phyloP scores from a whole-genome alignment of 176 grass and related monocot genomes.

The Eleusine indica region DNA sequence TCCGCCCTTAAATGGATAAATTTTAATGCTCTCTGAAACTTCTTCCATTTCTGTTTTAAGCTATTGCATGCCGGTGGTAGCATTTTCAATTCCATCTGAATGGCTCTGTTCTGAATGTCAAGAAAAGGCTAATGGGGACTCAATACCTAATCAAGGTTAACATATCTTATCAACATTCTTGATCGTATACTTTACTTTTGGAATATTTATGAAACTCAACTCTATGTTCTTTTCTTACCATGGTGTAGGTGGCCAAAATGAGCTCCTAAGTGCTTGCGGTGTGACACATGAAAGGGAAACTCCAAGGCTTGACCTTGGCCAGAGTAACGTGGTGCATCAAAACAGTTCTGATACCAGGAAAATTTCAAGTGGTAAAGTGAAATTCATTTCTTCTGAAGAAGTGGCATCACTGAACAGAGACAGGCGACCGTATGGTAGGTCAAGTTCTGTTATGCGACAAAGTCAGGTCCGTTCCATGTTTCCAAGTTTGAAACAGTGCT shows the following conservation, averaged over 20 bases:
- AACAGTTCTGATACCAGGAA: constrained; percentile 13
- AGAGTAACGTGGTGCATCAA: constrained; percentile 21
- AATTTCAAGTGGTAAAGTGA: constrained; percentile 41
- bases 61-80: constrained; percentile 37
- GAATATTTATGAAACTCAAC: background rate
- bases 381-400: constrained; percentile 49
- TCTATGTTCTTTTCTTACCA: background rate
- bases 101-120: constrained; percentile 35
- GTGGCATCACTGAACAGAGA: constrained; percentile 29
- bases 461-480: constrained; percentile 19
- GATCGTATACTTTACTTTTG: background rate
- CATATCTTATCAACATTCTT: background rate
- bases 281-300: background rate
- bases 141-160: constrained; percentile 32
- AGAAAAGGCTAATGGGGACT: background rate
- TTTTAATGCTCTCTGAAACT: constrained; percentile 13
- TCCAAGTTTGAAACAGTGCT: background rate
- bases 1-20: background rate
- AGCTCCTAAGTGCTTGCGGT: background rate
- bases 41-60: constrained; percentile 26
- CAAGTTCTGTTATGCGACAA: background rate
- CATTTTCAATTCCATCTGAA: constrained; percentile 4
- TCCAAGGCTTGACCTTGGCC: background rate
- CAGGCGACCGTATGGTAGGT: background rate
- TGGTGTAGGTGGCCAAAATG: background rate